phyloP scores from a whole-genome alignment of 2,329 filamentous ascomycete species.

The Botrytis fabae region DNA sequence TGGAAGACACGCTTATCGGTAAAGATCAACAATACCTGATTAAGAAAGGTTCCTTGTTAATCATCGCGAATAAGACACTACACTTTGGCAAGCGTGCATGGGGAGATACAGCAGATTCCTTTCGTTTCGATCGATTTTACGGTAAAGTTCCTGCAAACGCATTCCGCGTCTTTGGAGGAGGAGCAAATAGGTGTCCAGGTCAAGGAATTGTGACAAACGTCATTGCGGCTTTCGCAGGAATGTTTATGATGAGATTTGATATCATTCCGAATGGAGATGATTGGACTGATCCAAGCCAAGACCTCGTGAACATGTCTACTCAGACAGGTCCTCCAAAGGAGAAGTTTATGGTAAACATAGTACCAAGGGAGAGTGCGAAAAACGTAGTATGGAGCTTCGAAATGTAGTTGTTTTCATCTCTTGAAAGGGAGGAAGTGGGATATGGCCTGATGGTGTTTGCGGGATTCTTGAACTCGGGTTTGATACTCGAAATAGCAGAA shows the following conservation, averaged over 20 bases:
- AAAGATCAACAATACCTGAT: slow-evolving; percentile 20
- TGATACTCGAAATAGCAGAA: neutral
- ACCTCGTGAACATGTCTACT: slow-evolving; percentile 9
- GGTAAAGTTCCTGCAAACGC: neutral
- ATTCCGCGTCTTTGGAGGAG: slow-evolving; percentile 20
- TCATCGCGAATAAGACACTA: slow-evolving; percentile 6
- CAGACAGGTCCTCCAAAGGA: neutral
- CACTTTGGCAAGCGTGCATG: slow-evolving; percentile 19
- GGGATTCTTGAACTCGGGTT: neutral
- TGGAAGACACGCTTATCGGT: slow-evolving; percentile 15
- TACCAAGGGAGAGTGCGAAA: neutral
- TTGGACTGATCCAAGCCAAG: slow-evolving; percentile 9
- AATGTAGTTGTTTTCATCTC: neutral
- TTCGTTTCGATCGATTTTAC: slow-evolving; percentile 4
- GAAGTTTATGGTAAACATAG: slow-evolving; percentile 12
- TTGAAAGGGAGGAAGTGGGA: neutral
- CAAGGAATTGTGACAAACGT: neutral
- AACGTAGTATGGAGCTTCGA: slow-evolving; percentile 15
- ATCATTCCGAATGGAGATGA: neutral
- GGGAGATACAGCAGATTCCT: slow-evolving; percentile 6
- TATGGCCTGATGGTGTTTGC: no score
- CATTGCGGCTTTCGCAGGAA: neutral
- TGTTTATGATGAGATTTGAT: slow-evolving; percentile 18
- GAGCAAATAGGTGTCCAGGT: slow-evolving; percentile 18
- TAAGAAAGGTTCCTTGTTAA: slow-evolving; percentile 15